phyloP scores from a whole-genome alignment of 768 basidiomycete species.

The Rhodotorula sphaerocarpa region DNA sequence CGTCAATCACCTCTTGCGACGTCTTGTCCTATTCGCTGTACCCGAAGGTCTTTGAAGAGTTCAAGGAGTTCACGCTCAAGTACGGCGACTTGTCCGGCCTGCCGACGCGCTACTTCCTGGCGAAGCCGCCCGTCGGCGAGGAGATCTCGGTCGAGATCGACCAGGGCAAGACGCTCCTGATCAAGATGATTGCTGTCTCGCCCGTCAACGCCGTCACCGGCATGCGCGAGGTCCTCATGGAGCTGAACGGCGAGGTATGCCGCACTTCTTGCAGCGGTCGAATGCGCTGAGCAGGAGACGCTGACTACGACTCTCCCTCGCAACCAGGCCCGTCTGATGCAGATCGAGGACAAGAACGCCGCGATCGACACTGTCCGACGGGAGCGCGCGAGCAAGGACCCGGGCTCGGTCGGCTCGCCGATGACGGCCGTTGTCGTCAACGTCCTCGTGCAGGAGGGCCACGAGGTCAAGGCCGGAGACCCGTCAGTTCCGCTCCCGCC shows the following conservation, averaged over 20 bases:
- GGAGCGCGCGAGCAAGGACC: constrained; percentile 83
- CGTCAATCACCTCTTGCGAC: constrained; percentile 85
- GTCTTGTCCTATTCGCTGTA: constrained; percentile 97
- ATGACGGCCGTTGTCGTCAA: constrained; percentile 82
- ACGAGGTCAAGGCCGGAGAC: constrained; percentile 97
- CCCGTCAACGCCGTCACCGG: constrained; percentile 85
- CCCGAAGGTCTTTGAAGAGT: constrained; percentile 91
- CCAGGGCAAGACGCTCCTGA: constrained; percentile 91
- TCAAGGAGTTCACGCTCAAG: constrained; percentile 81
- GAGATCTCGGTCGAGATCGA: constrained; percentile 60
- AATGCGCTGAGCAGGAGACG: no score
- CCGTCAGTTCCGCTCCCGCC: constrained; percentile 55
- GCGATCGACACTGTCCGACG: constrained; percentile 89
- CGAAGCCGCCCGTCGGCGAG: constrained; percentile 80
- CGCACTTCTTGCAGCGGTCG: no score
- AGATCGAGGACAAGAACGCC: constrained; percentile 93
- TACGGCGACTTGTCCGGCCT: constrained; percentile 54
- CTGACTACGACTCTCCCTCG: background rate
- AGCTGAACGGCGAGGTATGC: constrained; percentile 45
- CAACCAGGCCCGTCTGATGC: constrained; percentile 70
- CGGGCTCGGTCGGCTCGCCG: constrained; percentile 78
- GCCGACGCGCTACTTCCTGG: constrained; percentile 95
- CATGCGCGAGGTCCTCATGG: constrained; percentile 95
- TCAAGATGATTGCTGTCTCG: constrained; percentile 89
- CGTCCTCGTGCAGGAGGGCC: constrained; percentile 93